Conservation (phyloP, 805 yeast genomes). For the Lipomyces sp. region DNA sequence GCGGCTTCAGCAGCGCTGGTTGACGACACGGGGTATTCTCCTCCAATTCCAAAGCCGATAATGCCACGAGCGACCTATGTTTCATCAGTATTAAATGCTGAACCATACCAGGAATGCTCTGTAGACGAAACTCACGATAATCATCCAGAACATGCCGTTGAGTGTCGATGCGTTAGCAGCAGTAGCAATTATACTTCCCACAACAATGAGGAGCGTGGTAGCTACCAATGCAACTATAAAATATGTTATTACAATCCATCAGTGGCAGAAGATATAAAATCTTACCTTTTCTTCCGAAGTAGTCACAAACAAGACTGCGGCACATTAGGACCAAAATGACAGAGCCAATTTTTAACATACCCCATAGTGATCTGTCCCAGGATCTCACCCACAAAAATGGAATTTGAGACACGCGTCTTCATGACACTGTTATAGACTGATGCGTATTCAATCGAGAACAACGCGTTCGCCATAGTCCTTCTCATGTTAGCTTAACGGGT, state of each 20-base stretch:
- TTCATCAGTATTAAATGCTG: background rate
- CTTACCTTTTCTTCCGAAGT: background rate
- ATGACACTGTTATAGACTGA: slow-evolving; percentile 51
- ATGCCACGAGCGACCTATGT: slow-evolving; percentile 61
- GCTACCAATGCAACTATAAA: slow-evolving; percentile 60
- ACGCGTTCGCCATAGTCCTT: slow-evolving; percentile 63
- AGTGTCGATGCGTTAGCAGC: slow-evolving; percentile 67
- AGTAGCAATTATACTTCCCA: slow-evolving; percentile 69
- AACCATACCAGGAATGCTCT: too few species aligned
- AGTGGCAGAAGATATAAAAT: too few species aligned
- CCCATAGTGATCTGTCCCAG: slow-evolving; percentile 72
- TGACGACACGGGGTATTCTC: slow-evolving; percentile 72
- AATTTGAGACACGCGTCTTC: slow-evolving; percentile 69
- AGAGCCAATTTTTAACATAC: too few species aligned
- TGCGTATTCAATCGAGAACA: slow-evolving; percentile 57
- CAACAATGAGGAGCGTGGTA: slow-evolving; percentile 63
- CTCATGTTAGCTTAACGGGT: too few species aligned
- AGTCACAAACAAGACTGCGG: background rate
- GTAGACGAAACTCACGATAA: slow-evolving; percentile 48
- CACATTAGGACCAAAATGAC: too few species aligned
- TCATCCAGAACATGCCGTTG: slow-evolving; percentile 73
- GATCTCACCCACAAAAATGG: slow-evolving; percentile 69
- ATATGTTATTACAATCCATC: background rate
- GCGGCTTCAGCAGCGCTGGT: slow-evolving; percentile 73
- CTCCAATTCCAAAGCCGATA: slow-evolving; percentile 78